Conservation (phyloP, 176 grass and related monocot species). For the Oryza glaberrima region DNA sequence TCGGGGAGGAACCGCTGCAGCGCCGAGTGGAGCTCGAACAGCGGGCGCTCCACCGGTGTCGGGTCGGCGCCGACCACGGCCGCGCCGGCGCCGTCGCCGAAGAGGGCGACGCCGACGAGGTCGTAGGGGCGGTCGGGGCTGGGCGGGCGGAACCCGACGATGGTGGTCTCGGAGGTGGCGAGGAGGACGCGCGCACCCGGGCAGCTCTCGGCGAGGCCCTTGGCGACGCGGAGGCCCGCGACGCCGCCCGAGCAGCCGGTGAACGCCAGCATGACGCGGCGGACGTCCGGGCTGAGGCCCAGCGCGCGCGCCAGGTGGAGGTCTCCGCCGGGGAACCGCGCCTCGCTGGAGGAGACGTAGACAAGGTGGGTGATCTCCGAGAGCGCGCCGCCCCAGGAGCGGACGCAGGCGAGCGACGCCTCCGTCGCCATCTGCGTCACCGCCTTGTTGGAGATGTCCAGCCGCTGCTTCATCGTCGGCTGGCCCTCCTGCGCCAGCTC, state of each 20-base stretch:
- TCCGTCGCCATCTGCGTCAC: constrained; percentile 74
- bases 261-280: constrained; percentile 82
- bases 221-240: constrained; percentile 75
- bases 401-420: constrained; percentile 49
- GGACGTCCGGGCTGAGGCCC: constrained; percentile 65
- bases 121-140: constrained; percentile 73
- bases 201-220: constrained; percentile 73
- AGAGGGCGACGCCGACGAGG: constrained; percentile 81
- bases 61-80: constrained; percentile 63
- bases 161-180: constrained; percentile 78
- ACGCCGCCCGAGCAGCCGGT: constrained; percentile 79
- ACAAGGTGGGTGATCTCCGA: constrained; percentile 74
- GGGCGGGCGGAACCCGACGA: constrained; percentile 75
- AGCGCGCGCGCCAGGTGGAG: constrained; percentile 73
- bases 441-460: constrained; percentile 79
- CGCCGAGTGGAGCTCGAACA: constrained; percentile 70
- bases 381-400: constrained; percentile 52
- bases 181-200: constrained; percentile 59
- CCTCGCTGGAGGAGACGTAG: constrained; percentile 78
- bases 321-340: constrained; percentile 71
- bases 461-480: constrained; percentile 67
- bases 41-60: constrained; percentile 29
- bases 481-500: constrained; percentile 60
- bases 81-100: constrained; percentile 77
- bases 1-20: constrained; percentile 64